Conservation (phyloP, 345 rosid species). For the Eucalyptus pumila region DNA sequence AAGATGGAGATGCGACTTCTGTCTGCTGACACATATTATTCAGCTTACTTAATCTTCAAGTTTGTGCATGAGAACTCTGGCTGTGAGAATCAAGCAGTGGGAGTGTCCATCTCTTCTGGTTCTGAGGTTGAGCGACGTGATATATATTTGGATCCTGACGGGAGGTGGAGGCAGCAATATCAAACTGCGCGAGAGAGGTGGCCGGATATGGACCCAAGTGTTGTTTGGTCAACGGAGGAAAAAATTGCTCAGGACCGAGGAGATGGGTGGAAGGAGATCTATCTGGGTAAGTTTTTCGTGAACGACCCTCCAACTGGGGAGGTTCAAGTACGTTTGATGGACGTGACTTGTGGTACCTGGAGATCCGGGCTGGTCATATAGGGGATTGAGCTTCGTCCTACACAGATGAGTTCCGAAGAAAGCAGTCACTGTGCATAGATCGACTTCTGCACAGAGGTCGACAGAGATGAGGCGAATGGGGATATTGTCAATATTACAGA, state of each 20-base stretch:
- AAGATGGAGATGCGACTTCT: constrained; percentile 15
- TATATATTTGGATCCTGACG: background rate
- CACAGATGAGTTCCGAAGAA: background rate
- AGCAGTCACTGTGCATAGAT: background rate
- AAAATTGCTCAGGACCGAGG: constrained; percentile 20
- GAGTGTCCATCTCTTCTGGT: constrained; percentile 10
- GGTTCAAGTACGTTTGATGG: constrained; percentile 27
- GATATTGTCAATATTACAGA: background rate
- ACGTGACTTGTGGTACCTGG: constrained; percentile 24
- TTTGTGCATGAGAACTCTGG: background rate
- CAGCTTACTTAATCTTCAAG: constrained; percentile 34
- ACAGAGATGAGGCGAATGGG: background rate
- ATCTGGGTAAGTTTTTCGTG: constrained; percentile 34
- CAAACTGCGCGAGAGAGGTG: background rate
- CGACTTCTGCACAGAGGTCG: background rate
- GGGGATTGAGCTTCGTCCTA: constrained; percentile 60
- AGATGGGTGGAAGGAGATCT: constrained; percentile 62
- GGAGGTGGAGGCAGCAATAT: background rate
- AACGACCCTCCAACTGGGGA: constrained; percentile 14
- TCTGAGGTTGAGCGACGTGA: background rate
- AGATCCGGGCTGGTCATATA: constrained; percentile 46
- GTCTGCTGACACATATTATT: constrained; percentile 24
- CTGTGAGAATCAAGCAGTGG: constrained; percentile 14
- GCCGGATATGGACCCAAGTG: background rate
- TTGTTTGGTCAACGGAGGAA: background rate